Percentiles rank a stretch among this genome's conserved stretches.
Evolutionary conservation across 2,329 filamentous ascomycete genomes (phyloP).

Genomic region (Aspergillus pseudotamarii): DNA sequence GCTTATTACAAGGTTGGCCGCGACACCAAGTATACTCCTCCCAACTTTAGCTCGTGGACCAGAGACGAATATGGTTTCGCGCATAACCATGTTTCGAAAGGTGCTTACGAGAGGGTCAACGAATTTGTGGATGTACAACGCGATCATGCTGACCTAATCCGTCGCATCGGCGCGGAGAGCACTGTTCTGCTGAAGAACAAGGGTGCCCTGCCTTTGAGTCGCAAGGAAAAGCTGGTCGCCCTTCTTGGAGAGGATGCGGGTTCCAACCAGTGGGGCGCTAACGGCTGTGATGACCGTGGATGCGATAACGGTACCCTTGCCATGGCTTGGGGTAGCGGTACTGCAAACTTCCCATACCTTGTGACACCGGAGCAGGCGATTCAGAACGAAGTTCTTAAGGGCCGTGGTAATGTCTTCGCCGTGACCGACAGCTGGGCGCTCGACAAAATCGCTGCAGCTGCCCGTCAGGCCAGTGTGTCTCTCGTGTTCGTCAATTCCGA

Average conservation of each 20-base stretch:
- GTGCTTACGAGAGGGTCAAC: constrained; percentile 68
- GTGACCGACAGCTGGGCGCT: constrained; percentile 62
- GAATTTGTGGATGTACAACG: constrained; percentile 80
- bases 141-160: constrained; percentile 72
- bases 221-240: constrained; percentile 72
- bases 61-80: constrained; percentile 71
- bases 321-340: constrained; percentile 66
- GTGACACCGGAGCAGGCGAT: constrained; percentile 65
- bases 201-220: constrained; percentile 72
- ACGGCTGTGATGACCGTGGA: constrained; percentile 73
- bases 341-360: constrained; percentile 64
- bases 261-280: constrained; percentile 72
- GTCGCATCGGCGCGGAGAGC: constrained; percentile 75
- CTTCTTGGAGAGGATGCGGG: constrained; percentile 85
- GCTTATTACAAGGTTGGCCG: constrained; percentile 67
- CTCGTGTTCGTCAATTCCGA: constrained; percentile 90
- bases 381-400: constrained; percentile 67
- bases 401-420: constrained; percentile 65
- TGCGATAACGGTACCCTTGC: constrained; percentile 63
- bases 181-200: constrained; percentile 89
- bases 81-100: constrained; percentile 64
- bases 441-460: constrained; percentile 53
- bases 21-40: constrained; percentile 53
- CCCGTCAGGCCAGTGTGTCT: constrained; percentile 55
- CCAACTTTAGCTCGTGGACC: constrained; percentile 91